These are phyloP conservation scores for Chaetoceros tenuissimus DNA, from an alignment of 108 stramenopile species.

Conservation along the genomic window DNA sequence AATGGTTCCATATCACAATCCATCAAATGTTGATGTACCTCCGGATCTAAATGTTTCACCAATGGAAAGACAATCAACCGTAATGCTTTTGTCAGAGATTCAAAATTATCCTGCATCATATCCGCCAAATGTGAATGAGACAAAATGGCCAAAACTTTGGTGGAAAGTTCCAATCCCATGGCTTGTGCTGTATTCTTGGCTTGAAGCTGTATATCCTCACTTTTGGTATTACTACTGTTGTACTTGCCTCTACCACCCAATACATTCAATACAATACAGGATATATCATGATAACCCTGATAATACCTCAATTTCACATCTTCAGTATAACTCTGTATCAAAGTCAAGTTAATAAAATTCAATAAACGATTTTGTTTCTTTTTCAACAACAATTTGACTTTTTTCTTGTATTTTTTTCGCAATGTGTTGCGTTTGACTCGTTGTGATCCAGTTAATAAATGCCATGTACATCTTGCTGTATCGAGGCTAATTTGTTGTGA, in stretches of 20 bases:
- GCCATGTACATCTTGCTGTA: slow-evolving; percentile 76
- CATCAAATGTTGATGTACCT: slow-evolving; percentile 62
- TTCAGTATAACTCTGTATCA: slow-evolving; percentile 41
- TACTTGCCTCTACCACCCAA: slow-evolving; percentile 40
- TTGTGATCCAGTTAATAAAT: slow-evolving; percentile 53
- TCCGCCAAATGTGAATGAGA: slow-evolving; percentile 62
- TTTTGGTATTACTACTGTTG: background rate
- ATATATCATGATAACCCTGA: slow-evolving; percentile 85
- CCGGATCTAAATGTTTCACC: slow-evolving; percentile 39
- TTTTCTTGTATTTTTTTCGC: slow-evolving; percentile 6
- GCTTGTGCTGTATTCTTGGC: slow-evolving; percentile 16
- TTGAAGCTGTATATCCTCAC: background rate
- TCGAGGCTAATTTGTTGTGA: slow-evolving; percentile 66
- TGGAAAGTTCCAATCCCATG: slow-evolving; percentile 59
- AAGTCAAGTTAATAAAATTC: slow-evolving; percentile 62
- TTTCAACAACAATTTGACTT: slow-evolving; percentile 33
- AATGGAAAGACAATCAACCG: slow-evolving; percentile 59
- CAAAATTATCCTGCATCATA: slow-evolving; percentile 45
- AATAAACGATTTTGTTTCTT: slow-evolving; percentile 66
- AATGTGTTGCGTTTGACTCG: slow-evolving; percentile 3
- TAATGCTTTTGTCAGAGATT: slow-evolving; percentile 48
- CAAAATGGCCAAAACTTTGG: slow-evolving; percentile 49
- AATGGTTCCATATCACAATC: slow-evolving; percentile 86
- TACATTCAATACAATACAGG: slow-evolving; percentile 58
- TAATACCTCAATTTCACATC: slow-evolving; percentile 48